phyloP scores from a whole-genome alignment of 1,139 yeast genomes.

The Sugiyamaella japonica region DNA sequence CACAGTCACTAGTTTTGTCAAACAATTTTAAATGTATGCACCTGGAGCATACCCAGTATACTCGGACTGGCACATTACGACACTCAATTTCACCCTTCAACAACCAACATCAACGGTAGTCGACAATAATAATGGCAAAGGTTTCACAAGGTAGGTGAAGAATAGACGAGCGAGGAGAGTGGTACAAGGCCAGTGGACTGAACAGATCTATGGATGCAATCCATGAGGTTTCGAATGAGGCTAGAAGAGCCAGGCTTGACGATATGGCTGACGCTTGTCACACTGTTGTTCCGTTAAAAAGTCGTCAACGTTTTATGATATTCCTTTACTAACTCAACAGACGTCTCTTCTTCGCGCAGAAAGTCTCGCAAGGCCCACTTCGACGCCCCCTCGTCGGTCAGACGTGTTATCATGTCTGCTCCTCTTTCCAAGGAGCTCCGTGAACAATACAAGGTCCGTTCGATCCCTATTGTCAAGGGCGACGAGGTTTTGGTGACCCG shows the following conservation, averaged over 20 bases:
- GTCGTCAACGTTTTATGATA: too few relatives aligned
- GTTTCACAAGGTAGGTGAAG: slow-evolving; percentile 38
- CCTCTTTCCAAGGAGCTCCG: slow-evolving; percentile 99
- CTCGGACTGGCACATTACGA: slow-evolving; percentile 3
- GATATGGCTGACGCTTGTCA: too few relatives aligned
- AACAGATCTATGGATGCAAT: neutral
- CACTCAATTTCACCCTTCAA: slow-evolving; percentile 12
- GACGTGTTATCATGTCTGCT: slow-evolving; percentile 96
- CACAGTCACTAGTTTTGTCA: slow-evolving; percentile 6
- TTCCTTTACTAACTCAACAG: slow-evolving; percentile 11
- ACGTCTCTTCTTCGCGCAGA: slow-evolving; percentile 98
- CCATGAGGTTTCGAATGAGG: too few relatives aligned
- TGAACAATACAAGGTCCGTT: slow-evolving; percentile 93
- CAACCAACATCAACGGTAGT: slow-evolving; percentile 17
- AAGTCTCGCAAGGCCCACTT: slow-evolving; percentile 99
- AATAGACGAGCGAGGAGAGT: neutral
- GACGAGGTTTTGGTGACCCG: slow-evolving; percentile 96
- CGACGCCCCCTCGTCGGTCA: slow-evolving; percentile 94
- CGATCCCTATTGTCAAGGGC: slow-evolving; percentile 97
- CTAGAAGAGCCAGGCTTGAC: too few relatives aligned
- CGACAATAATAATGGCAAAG: slow-evolving; percentile 37
- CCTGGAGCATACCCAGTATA: neutral
- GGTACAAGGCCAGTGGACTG: too few relatives aligned
- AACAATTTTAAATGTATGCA: slow-evolving; percentile 5
- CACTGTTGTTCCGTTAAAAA: too few relatives aligned